A percentile compares a stretch with the other conserved stretches of the same genome.
Evolutionary conservation across 2,329 filamentous ascomycete species (phyloP).

Genomic region (Xylaria sp.): DNA sequence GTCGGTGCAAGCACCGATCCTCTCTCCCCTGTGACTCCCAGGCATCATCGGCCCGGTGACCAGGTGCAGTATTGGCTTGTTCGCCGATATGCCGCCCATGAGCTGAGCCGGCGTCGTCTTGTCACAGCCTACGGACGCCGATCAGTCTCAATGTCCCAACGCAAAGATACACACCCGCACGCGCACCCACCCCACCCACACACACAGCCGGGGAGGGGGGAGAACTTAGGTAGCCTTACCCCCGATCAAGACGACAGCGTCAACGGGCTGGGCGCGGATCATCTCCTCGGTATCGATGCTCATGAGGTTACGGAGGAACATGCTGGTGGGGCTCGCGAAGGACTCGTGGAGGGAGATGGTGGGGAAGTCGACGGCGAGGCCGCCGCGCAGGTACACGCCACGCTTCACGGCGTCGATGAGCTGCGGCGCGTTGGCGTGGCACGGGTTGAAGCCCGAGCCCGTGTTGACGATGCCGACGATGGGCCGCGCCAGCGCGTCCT

Average conservation of each 20-base stretch:
- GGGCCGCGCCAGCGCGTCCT: slow-evolving; percentile 69
- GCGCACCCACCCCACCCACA: too few species aligned
- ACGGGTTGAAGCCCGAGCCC: slow-evolving; percentile 73
- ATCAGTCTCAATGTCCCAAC: neutral
- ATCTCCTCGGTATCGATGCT: slow-evolving; percentile 82
- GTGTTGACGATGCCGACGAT: slow-evolving; percentile 79
- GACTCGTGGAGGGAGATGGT: slow-evolving; percentile 73
- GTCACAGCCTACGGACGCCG: slow-evolving; percentile 62
- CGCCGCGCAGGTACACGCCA: slow-evolving; percentile 68
- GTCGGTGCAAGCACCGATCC: slow-evolving; percentile 75
- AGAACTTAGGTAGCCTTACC: too few species aligned
- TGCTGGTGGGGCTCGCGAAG: slow-evolving; percentile 72
- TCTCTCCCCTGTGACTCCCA: slow-evolving; percentile 63
- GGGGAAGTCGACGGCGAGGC: slow-evolving; percentile 71
- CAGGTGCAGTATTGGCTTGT: slow-evolving; percentile 70
- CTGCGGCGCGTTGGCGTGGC: slow-evolving; percentile 72
- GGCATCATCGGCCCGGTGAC: slow-evolving; percentile 78
- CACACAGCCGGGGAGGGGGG: too few species aligned
- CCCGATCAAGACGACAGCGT: slow-evolving; percentile 69
- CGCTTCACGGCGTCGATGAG: slow-evolving; percentile 71
- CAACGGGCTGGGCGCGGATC: slow-evolving; percentile 71
- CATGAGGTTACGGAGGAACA: slow-evolving; percentile 76
- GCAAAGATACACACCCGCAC: too few species aligned
- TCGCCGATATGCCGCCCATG: slow-evolving; percentile 76
- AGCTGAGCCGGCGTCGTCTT: slow-evolving; percentile 75